These are phyloP conservation scores for Nannochloropsis granulata DNA, from an alignment of 108 stramenopile genomes.

Conservation along the genomic window DNA sequence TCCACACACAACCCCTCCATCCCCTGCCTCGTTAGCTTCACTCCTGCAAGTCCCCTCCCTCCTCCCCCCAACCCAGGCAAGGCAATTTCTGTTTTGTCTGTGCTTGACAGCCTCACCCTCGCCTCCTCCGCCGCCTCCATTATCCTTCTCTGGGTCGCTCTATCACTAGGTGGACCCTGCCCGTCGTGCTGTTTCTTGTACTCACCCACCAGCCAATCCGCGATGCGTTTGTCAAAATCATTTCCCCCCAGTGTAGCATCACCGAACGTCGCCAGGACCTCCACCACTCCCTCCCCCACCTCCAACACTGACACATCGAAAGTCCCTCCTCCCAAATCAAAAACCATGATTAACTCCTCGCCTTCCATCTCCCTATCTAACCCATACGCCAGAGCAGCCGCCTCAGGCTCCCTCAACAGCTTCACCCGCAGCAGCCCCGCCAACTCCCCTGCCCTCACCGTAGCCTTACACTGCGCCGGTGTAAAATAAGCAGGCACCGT, in stretches of 20 bases:
- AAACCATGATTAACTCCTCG: constrained; percentile 72
- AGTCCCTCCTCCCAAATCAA: constrained; percentile 88
- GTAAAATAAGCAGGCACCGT: constrained; percentile 92
- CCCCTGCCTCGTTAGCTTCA: constrained; percentile 1
- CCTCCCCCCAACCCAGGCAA: not conserved
- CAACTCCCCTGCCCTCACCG: constrained; percentile 56
- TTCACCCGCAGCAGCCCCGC: constrained; percentile 68
- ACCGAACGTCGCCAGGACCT: constrained; percentile 73
- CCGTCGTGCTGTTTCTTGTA: not conserved
- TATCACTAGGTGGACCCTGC: not conserved
- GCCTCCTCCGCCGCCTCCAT: constrained; percentile 20
- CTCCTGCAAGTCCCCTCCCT: not conserved
- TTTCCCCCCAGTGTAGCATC: constrained; percentile 71
- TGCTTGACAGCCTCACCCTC: constrained; percentile 5
- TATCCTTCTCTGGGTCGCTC: constrained; percentile 1
- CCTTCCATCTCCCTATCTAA: constrained; percentile 31
- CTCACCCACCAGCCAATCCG: constrained; percentile 43
- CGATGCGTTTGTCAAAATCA: constrained; percentile 67
- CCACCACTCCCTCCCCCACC: constrained; percentile 64
- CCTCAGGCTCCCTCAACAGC: constrained; percentile 79
- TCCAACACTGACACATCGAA: constrained; percentile 76
- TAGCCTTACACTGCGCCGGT: constrained; percentile 65
- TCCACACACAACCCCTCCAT: not conserved
- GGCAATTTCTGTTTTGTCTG: constrained; percentile 10
- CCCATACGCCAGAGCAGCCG: constrained; percentile 83